Evolutionary conservation across 2,329 filamentous ascomycete genomes (phyloP), one percentile per base, ranked within the genome.

Genomic region (Verticillium nonalfalfae): DNA sequence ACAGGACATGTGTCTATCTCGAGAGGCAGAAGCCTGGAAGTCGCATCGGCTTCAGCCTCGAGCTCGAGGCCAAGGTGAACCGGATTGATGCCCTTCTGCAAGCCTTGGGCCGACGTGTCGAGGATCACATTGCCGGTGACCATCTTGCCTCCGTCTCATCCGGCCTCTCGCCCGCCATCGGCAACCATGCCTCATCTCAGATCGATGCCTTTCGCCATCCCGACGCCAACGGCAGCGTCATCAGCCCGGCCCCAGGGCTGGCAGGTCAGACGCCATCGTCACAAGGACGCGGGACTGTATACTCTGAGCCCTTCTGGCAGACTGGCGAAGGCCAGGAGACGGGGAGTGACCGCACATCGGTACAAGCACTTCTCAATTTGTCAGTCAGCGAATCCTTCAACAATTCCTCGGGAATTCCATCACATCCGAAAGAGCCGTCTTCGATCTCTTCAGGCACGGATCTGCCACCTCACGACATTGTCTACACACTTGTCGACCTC

Each of bases 11-110:
- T 70, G 85, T 89, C 70, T 90, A 90, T 70, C 85, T 85, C 63
- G 87, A 89, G 68, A 80, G 88, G 52, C 89, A 90, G 75, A 90
- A 90, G 71, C 87, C 88, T 7, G 88, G 88, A 2, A 78, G 84
- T 40, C 77, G 84, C 35, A 82, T 86, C 67, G 86, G 85, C 55
- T 87, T 87, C 71, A 84, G 84, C 14, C 76, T 85, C 58, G 85
- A 88, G 72, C 78, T 88, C 5, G 85, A 81, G 66, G 75, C 75
- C 58, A 86, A 79, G 72, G 81, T 73, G 69, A 85, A 76, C 73
- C 80, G 71, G 69, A 82, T 87, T 61, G 77, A 85, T 63, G 76
- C 76, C 0, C 66, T 78, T 11, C 66, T 79, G 21, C 76, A 78
- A 56, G 75, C 73, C 0, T 67, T 78, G 2, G 77, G 78, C 1